Evolutionary conservation across 768 basidiomycete species (phyloP), one percentile per base, ranked within the genome.

Genomic region (Amanita fuliginea): DNA sequence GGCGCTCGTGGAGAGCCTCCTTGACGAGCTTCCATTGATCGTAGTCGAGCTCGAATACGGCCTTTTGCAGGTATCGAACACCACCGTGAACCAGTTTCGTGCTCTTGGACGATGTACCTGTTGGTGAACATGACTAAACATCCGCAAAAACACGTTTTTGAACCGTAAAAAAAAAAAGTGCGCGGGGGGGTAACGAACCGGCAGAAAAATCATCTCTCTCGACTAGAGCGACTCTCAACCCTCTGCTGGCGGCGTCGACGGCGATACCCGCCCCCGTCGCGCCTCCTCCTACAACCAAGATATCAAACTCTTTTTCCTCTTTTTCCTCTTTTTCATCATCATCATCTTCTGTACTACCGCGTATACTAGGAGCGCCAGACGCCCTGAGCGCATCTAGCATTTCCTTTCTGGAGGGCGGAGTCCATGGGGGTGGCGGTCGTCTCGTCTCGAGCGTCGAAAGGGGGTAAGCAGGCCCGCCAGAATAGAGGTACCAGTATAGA

Each of bases 71-170:
- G 65, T 99, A 99, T 1, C 95, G 81, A 2, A 98, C 95, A 34
- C 95, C 95, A 13, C 95, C 95, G 67, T 99, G 96, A 0, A 99
- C 95, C 46, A 99, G 83, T 64, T 99, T 98, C 1, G 96, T 98
- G 6, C 91, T 93, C 62, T 98, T 98, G 5, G 91, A 95, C 0
- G 91, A 95, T 0, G 95, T 96, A 14, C 94, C 91, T 90, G 22
- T n/a, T n/a, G 22, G 22, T 24, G 3, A 24, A 24, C 22, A 24
- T 24, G 2, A 24, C 5, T 24, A 2, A 24, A 24, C 22, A 24
- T 24, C 22, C 22, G 5, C 22, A 5, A 26, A n/a, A n/a, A n/a
- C n/a, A n/a, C n/a, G n/a, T n/a, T n/a, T n/a, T n/a, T n/a, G n/a
- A n/a, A n/a, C n/a, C n/a, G 5, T 1, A 26, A 26, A 26, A 6